phyloP scores from a whole-genome alignment of 2,329 filamentous ascomycete genomes.

The Aspergillus sp. region DNA sequence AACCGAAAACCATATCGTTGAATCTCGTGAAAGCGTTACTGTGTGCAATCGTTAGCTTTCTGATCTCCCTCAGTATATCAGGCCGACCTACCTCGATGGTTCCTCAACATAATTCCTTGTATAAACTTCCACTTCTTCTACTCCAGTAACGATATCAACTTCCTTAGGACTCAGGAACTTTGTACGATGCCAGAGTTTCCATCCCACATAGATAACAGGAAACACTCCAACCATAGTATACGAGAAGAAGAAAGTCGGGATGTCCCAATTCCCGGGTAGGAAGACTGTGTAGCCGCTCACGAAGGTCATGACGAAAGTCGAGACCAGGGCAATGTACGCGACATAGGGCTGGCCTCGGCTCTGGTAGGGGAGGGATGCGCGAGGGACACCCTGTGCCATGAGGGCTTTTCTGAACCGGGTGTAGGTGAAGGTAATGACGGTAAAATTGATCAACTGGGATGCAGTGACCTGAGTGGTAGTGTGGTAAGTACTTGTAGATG shows the following conservation, averaged over 20 bases:
- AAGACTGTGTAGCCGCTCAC: slow-evolving; percentile 78
- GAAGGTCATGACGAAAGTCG: slow-evolving; percentile 70
- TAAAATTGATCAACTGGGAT: slow-evolving; percentile 73
- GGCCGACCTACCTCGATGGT: slow-evolving; percentile 53
- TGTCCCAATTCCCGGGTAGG: slow-evolving; percentile 66
- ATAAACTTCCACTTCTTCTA: slow-evolving; percentile 70
- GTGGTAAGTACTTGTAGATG: too few species aligned
- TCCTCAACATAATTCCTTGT: slow-evolving; percentile 60
- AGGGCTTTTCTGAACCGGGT: slow-evolving; percentile 71
- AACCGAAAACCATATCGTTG: slow-evolving; percentile 24
- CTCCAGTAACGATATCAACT: slow-evolving; percentile 63
- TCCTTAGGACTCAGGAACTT: slow-evolving; percentile 59
- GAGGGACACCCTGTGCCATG: slow-evolving; percentile 67
- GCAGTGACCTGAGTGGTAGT: slow-evolving; percentile 58
- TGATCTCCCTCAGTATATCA: neutral
- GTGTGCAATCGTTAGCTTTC: slow-evolving; percentile 6
- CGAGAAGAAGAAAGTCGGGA: slow-evolving; percentile 73
- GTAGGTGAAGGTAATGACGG: slow-evolving; percentile 69
- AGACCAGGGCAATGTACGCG: slow-evolving; percentile 66
- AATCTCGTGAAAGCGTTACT: slow-evolving; percentile 30
- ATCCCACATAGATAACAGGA: slow-evolving; percentile 67
- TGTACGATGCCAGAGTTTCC: slow-evolving; percentile 70
- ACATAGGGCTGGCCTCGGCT: slow-evolving; percentile 70
- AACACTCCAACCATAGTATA: slow-evolving; percentile 75
- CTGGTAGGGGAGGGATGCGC: slow-evolving; percentile 69